Conservation (phyloP, 192 early-diverging fungal species). For the Podila epicladia region DNA sequence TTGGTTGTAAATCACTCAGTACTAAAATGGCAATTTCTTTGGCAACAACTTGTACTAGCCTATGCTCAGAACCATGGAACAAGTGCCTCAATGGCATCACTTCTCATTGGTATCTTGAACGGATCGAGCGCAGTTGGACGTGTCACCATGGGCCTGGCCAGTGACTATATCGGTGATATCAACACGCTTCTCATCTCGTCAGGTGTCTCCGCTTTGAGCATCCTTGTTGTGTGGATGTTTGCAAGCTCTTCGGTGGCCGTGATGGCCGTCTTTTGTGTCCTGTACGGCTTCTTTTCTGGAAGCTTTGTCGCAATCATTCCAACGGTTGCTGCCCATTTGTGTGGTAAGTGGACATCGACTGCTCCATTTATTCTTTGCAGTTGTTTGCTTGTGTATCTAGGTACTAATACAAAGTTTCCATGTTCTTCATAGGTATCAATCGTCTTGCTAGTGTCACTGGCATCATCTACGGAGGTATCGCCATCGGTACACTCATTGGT, state of each 20-base stretch:
- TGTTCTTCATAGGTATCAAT: conserved; percentile 47
- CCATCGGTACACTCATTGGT: conserved; percentile 60
- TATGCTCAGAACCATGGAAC: conserved; percentile 25
- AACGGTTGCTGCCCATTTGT: conserved; percentile 62
- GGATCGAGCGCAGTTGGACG: conserved; percentile 65
- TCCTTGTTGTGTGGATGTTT: conserved; percentile 65
- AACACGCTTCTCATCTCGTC: conserved; percentile 65
- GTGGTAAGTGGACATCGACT: conserved; percentile 17
- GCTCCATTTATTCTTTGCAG: too few relatives aligned
- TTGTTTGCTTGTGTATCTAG: neutral
- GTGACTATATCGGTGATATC: conserved; percentile 64
- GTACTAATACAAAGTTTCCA: neutral
- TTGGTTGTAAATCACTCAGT: neutral
- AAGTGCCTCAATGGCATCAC: conserved; percentile 32
- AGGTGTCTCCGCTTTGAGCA: conserved; percentile 49
- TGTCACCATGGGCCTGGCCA: conserved; percentile 61
- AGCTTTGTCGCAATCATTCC: conserved; percentile 63
- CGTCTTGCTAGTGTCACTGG: conserved; percentile 66
- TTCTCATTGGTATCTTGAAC: conserved; percentile 64
- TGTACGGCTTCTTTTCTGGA: conserved; percentile 67
- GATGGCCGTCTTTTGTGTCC: conserved; percentile 54
- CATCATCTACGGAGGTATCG: conserved; percentile 60
- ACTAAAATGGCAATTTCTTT: conserved; percentile 26
- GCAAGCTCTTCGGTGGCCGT: conserved; percentile 44
- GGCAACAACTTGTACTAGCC: conserved; percentile 11